Conservation (phyloP, 345 rosid genomes). For the Eutrema heterophyllum region DNA sequence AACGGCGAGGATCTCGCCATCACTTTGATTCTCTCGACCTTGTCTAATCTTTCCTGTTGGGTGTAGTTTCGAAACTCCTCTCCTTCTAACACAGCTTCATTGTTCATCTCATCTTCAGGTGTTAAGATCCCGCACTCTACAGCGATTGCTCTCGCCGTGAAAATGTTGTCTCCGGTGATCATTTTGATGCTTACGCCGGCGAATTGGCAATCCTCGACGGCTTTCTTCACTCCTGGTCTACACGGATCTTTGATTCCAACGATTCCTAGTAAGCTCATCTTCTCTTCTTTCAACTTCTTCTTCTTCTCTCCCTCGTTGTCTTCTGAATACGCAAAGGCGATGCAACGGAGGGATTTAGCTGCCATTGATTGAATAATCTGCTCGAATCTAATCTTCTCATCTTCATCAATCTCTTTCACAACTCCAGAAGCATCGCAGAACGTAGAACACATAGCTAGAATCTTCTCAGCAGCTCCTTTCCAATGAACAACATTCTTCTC, state of each 20-base stretch:
- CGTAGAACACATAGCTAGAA: slow-evolving; percentile 57
- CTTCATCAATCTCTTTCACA: slow-evolving; percentile 26
- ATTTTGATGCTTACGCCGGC: slow-evolving; percentile 76
- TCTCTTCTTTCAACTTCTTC: slow-evolving; percentile 38
- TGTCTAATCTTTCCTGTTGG: slow-evolving; percentile 39
- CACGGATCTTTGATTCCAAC: slow-evolving; percentile 78
- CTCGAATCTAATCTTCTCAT: slow-evolving; percentile 34
- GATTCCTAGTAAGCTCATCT: slow-evolving; percentile 50
- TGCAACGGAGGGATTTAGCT: slow-evolving; percentile 61
- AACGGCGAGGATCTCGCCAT: slow-evolving; percentile 81
- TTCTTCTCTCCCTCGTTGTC: slow-evolving; percentile 19
- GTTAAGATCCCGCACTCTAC: slow-evolving; percentile 65
- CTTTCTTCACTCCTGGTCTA: slow-evolving; percentile 55
- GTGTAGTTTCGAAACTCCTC: slow-evolving; percentile 47
- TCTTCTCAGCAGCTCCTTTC: slow-evolving; percentile 85
- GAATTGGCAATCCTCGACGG: slow-evolving; percentile 54
- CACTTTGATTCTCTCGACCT: slow-evolving; percentile 52
- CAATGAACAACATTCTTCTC: slow-evolving; percentile 42
- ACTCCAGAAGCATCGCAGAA: slow-evolving; percentile 51
- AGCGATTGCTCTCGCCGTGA: slow-evolving; percentile 81
- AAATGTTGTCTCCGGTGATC: slow-evolving; percentile 75
- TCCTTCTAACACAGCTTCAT: slow-evolving; percentile 55
- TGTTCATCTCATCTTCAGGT: slow-evolving; percentile 25
- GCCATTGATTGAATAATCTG: slow-evolving; percentile 60
- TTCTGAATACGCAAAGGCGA: slow-evolving; percentile 60